A percentile compares a stretch with the other conserved stretches of the same genome.
phyloP scores from a whole-genome alignment of 129 eudicot species.

The Flaveria sonorensis region DNA sequence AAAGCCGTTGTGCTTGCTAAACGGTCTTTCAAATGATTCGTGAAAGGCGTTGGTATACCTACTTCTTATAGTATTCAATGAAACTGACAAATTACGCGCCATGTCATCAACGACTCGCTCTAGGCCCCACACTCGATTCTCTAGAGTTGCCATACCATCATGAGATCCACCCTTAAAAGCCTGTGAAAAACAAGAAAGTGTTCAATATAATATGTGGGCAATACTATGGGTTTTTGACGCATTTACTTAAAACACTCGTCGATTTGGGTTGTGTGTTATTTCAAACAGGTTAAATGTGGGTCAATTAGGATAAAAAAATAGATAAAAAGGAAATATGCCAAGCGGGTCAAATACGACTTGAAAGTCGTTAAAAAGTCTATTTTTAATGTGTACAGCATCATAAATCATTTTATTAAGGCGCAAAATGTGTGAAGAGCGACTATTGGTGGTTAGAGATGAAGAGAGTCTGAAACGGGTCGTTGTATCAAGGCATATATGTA shows the following conservation, averaged over 20 bases:
- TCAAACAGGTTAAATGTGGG: background rate
- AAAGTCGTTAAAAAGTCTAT: background rate
- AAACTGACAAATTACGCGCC: conserved; percentile 70
- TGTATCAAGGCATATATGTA: too few relatives aligned
- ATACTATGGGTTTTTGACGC: background rate
- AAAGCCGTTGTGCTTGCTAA: conserved; percentile 60
- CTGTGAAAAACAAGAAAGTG: conserved; percentile 7
- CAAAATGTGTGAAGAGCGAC: background rate
- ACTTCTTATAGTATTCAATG: conserved; percentile 52
- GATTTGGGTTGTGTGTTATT: background rate
- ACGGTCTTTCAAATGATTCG: conserved; percentile 58
- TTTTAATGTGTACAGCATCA: background rate
- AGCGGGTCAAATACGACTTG: background rate
- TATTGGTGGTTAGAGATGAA: too few relatives aligned
- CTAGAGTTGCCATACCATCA: conserved; percentile 84
- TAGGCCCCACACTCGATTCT: conserved; percentile 84
- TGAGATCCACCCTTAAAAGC: conserved; percentile 96
- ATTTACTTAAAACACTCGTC: background rate
- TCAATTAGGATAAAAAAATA: background rate
- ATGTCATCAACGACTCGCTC: conserved; percentile 94
- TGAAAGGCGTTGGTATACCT: conserved; percentile 52
- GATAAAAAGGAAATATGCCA: background rate
- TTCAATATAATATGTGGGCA: background rate
- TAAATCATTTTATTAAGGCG: background rate
- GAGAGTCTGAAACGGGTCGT: too few relatives aligned